Evolutionary conservation across 2,329 filamentous ascomycete genomes (phyloP), one percentile per base, ranked within the genome.

Genomic region (Penicillium psychrosexuale): DNA sequence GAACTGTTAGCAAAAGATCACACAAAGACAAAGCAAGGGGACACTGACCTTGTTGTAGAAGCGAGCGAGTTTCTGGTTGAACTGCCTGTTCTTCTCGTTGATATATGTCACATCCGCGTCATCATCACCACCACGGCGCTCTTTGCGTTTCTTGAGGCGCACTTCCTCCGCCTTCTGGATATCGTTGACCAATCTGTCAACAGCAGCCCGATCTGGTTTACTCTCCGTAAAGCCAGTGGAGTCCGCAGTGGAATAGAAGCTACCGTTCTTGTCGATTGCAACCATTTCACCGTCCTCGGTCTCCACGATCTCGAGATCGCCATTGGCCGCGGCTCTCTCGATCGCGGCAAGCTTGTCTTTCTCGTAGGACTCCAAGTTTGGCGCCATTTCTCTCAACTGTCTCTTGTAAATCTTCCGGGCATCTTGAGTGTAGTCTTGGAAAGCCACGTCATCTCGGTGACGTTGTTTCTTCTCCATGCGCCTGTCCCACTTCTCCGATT

Each of bases 31-130:
- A 31, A 33, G 15, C 39, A 47, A 8, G 6, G 12, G 17, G n/a
- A 46, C 40, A 67, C 76, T 58, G 74, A 82, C 80, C 77, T 96
- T 96, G 78, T 99, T 94, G 77, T 99, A 99, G 78, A 97, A 99
- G 63, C 94, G 82, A 51, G 88, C 82, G 74, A 99, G 80, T 79
- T 99, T 97, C 79, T 96, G 87, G 84, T 99, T 99, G 80, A 99
- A 99, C 81, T 97, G 91, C 82, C 97, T 97, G 82, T 99, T 99
- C 87, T 99, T 97, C 77, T 97, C 91, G 77, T 99, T 99, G 83
- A 99, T 99, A 76, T 96, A 97, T 8, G 93, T 97, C 66, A 97
- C 89, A 74, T 99, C 94, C 28, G 85, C 88, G 45, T 92, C 89
- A 60, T 96, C 91, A 55, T 92, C 91, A 59, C 87, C 88, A 71